phyloP scores from a whole-genome alignment of 1,284 basidiomycete species.

The Moesziomyces antarcticus region DNA sequence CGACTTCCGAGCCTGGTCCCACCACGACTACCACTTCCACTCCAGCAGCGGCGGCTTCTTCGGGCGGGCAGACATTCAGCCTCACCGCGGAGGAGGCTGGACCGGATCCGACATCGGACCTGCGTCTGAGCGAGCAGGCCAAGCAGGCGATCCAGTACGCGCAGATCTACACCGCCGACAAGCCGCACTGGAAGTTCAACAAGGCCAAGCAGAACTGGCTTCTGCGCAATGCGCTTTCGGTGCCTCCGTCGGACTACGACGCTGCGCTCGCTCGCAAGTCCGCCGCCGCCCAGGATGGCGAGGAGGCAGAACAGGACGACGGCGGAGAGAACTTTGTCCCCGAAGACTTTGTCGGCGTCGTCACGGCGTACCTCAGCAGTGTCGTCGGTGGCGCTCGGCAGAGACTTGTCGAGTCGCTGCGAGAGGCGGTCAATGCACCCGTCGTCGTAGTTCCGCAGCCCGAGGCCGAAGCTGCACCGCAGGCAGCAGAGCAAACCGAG shows the following conservation, averaged over 20 bases:
- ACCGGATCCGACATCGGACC: conserved; percentile 36
- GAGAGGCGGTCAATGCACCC: conserved; percentile 38
- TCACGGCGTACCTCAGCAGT: conserved; percentile 43
- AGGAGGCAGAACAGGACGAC: conserved; percentile 25
- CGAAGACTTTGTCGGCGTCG: conserved; percentile 37
- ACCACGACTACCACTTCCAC: neutral
- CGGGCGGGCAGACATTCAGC: conserved; percentile 1
- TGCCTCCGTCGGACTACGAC: conserved; percentile 42
- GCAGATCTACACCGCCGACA: conserved; percentile 32
- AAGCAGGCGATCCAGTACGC: conserved; percentile 51
- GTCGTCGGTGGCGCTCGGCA: conserved; percentile 45
- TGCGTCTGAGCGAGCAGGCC: conserved; percentile 43
- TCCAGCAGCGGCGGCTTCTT: neutral
- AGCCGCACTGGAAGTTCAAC: conserved; percentile 52
- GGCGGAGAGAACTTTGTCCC: conserved; percentile 48
- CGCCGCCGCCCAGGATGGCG: conserved; percentile 7
- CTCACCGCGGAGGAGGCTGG: conserved; percentile 23
- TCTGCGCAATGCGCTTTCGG: conserved; percentile 39
- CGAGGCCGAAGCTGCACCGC: conserved; percentile 5
- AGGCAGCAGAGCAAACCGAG: neutral
- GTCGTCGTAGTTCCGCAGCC: conserved; percentile 11
- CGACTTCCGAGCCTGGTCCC: neutral
- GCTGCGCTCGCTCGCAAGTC: conserved; percentile 25
- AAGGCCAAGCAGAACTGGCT: conserved; percentile 56
- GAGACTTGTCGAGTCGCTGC: conserved; percentile 39